Evolutionary conservation across 2,329 filamentous ascomycete species (phyloP), one percentile per base, ranked within the genome.

Genomic region (Scorias spongiosa): DNA sequence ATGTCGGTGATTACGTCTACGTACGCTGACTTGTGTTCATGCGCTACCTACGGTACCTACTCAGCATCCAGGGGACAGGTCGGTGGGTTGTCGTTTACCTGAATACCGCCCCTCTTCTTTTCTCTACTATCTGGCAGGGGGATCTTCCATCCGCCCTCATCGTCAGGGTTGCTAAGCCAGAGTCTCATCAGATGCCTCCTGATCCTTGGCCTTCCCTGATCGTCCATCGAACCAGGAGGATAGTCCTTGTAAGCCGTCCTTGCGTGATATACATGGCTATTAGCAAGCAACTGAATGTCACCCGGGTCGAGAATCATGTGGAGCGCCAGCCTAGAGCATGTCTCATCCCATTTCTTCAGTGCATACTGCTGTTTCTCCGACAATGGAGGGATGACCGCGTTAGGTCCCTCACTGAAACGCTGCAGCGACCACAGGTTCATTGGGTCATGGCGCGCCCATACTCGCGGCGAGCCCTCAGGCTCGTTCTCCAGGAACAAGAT

Each of bases 241-340:
- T 73, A 70, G 53, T 84, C 81, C 48, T 68, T 81, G 63, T 91
- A 93, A 18, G 72, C 81, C 0, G 85, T 93, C 41, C 85, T 67
- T 0, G 85, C 82, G 59, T 93, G 85, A 36, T 91, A 63, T 5
- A 89, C 71, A 56, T 91, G 84, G 40, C 73, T 74, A 58, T 91
- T 89, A 49, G 78, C 76, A 44, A 89, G 57, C 62, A 91, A 87
- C 63, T 91, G 85, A 49, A 91, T 86, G 56, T 91, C 85, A 41
- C 85, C 84, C n/a, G 88, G 74, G 53, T 87, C 82, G 7, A 91
- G 71, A 36, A 89, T 66, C 84, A 89, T 89, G 63, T 89, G 84
- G 50, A 91, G 67, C 4, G 80, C 72, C 41, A 85, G 67, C 9
- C 75, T 67, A 54, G 81, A 67, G 63, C 82, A 87, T 0, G 79